Base-by-base conservation (phyloP, 2,329 filamentous ascomycete genomes). In the Colletotrichum costaricense region DNA sequence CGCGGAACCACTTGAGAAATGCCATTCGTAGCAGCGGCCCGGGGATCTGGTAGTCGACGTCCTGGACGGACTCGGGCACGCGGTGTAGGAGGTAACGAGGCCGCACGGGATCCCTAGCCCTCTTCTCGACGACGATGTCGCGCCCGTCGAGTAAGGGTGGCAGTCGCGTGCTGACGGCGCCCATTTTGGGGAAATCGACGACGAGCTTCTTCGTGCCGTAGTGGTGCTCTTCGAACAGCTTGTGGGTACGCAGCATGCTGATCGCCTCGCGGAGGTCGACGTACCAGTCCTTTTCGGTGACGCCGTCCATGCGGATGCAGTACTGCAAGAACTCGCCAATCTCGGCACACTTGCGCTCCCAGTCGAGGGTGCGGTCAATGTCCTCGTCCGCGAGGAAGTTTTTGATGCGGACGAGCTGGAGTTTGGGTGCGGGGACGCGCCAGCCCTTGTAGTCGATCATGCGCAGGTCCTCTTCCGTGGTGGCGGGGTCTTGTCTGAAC, bases 321-420 rank as follows among this genome's bases (percentile, higher is more conserved):
- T 83, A 79, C 7, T 79, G 66, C 33, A 88, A 78, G 76, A 87
- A 88, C 30, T 81, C 76, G 22, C 77, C 76, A 14, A 86, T 77
- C 68, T 82, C 83, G 24, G 74, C 77, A 8, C 84, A 78, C 63
- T 84, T 83, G 12, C 73, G 60, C 2, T 82, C 76, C 82, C 87
- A 89, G 56, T 80, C 75, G 1, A 80, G 57, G 69, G 82, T 83
- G 19, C 85, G 82, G 69, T 86, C 82, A 6, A 79, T 76, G 74
- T 90, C 86, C 73, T 87, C 84, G 35, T 88, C 86, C 4, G 83
- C 77, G 26, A 91, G 84, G 73, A 88, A 90, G 74, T 84, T 85
- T 63, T 78, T 79, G 57, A 80, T 79, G 12, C 80, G 78, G 16
- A 65, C 56, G 55, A 83, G 78, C 56, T 80, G 72, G 38, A 85